Evolutionary conservation across 768 basidiomycete genomes (phyloP).

Genomic region (Hirschioporus abietinus): DNA sequence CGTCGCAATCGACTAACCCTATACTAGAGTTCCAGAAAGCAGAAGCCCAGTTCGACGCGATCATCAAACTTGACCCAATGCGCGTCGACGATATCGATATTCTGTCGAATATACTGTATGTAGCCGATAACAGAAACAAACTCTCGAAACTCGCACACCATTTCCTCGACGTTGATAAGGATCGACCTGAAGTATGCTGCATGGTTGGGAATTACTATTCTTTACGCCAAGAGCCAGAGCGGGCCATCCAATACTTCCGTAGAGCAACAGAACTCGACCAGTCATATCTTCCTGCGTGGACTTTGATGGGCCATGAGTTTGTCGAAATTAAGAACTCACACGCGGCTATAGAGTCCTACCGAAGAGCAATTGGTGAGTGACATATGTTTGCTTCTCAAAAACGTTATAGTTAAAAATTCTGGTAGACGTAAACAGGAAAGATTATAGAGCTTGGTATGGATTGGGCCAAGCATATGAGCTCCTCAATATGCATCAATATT

Average conservation of each 20-base stretch:
- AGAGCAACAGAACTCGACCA: slow-evolving; percentile 93
- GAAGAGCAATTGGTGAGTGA: slow-evolving; percentile 86
- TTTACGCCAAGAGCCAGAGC: slow-evolving; percentile 87
- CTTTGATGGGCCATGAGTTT: slow-evolving; percentile 97
- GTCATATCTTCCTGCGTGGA: slow-evolving; percentile 96
- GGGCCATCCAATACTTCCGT: slow-evolving; percentile 92
- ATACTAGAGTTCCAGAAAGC: slow-evolving; percentile 80
- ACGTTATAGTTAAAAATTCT: slow-evolving; percentile 8
- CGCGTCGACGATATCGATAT: slow-evolving; percentile 94
- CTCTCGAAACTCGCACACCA: slow-evolving; percentile 89
- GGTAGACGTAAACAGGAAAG: slow-evolving; percentile 90
- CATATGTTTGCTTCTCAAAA: background rate
- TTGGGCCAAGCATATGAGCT: slow-evolving; percentile 97
- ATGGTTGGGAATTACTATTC: slow-evolving; percentile 98
- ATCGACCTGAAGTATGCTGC: slow-evolving; percentile 94
- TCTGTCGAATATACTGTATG: slow-evolving; percentile 95
- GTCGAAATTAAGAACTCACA: slow-evolving; percentile 99
- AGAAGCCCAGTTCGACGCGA: slow-evolving; percentile 77
- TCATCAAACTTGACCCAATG: slow-evolving; percentile 76
- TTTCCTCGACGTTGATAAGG: slow-evolving; percentile 83
- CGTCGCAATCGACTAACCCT: slow-evolving; percentile 1
- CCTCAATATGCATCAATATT: slow-evolving; percentile 94
- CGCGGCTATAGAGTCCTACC: slow-evolving; percentile 96
- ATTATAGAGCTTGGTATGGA: slow-evolving; percentile 98
- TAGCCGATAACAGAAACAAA: slow-evolving; percentile 84